Conservation (phyloP, 768 basidiomycete species). For the Collybia mongolica region DNA sequence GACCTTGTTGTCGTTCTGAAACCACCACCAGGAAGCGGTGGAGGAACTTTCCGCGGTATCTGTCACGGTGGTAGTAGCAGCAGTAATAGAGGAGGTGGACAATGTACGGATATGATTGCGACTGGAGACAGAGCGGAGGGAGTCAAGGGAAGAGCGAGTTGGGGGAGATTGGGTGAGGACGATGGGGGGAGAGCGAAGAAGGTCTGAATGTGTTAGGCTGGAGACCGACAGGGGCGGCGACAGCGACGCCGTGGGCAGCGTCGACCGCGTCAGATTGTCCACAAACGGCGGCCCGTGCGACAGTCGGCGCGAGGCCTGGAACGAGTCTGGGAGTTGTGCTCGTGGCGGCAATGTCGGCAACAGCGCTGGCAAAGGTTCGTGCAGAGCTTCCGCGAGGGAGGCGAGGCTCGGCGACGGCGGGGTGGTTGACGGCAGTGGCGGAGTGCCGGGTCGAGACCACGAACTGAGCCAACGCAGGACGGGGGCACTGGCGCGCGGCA, state of each 20-base stretch:
- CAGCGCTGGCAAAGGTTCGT: conserved; percentile 32
- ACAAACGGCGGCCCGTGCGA: conserved; percentile 50
- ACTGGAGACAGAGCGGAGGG: conserved; percentile 48
- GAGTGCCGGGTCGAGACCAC: conserved; percentile 11
- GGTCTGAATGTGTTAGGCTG: conserved; percentile 38
- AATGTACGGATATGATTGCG: conserved; percentile 26
- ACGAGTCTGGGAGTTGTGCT: conserved; percentile 38
- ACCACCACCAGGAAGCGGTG: conserved; percentile 48
- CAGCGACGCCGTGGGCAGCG: conserved; percentile 54
- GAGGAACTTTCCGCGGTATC: conserved; percentile 14
- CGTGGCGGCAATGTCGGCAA: conserved; percentile 36
- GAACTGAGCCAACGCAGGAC: conserved; percentile 46
- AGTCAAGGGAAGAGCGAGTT: conserved; percentile 52
- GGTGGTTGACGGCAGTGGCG: conserved; percentile 27
- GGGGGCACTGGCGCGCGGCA: conserved; percentile 24
- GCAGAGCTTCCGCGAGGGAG: conserved; percentile 44
- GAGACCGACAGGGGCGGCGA: conserved; percentile 31
- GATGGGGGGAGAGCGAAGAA: conserved; percentile 47
- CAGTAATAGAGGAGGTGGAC: conserved; percentile 15
- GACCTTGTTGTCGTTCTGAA: conserved; percentile 46
- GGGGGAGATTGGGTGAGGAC: conserved; percentile 40
- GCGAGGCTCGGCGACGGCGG: conserved; percentile 39
- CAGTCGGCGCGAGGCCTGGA: conserved; percentile 15
- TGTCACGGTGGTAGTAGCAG: conserved; percentile 7
- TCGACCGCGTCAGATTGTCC: conserved; percentile 54